A percentile compares a stretch with the other conserved stretches of the same genome.
Evolutionary conservation across 306 rosid genomes (phyloP).

Genomic region (Oxytropis ochrocephala): DNA sequence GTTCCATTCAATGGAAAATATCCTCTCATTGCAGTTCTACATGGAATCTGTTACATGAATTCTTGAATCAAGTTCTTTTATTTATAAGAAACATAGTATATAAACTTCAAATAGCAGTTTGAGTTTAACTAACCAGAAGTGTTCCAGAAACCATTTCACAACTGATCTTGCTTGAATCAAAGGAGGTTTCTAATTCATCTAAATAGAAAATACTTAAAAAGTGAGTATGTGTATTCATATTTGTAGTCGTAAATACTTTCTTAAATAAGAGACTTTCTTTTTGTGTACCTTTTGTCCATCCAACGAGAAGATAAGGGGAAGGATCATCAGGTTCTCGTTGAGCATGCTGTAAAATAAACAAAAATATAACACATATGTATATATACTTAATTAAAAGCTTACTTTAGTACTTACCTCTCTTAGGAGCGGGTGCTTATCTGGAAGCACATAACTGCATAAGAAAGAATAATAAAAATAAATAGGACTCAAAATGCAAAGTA

Average conservation of each 20-base stretch:
- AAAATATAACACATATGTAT: neutral
- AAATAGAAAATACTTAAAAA: neutral
- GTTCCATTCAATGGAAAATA: constrained; percentile 72
- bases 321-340: constrained; percentile 36
- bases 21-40: constrained; percentile 54
- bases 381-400: neutral
- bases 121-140: constrained; percentile 45
- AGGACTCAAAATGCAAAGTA: neutral
- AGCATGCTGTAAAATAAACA: constrained; percentile 24
- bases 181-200: constrained; percentile 22
- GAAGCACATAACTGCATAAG: constrained; percentile 45
- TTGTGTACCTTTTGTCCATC: constrained; percentile 43
- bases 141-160: constrained; percentile 45
- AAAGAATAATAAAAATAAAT: neutral
- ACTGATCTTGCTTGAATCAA: neutral
- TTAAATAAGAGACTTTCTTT: neutral
- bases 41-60: constrained; percentile 50
- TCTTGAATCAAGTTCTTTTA: neutral
- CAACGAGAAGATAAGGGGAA: constrained; percentile 40
- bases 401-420: constrained; percentile 15
- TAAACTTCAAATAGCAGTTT: neutral
- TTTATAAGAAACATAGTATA: neutral
- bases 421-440: constrained; percentile 39
- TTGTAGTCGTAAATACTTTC: neutral
- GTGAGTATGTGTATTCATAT: neutral